Base-by-base conservation (phyloP, 2,329 filamentous ascomycete genomes). In the Periconia sp. region DNA sequence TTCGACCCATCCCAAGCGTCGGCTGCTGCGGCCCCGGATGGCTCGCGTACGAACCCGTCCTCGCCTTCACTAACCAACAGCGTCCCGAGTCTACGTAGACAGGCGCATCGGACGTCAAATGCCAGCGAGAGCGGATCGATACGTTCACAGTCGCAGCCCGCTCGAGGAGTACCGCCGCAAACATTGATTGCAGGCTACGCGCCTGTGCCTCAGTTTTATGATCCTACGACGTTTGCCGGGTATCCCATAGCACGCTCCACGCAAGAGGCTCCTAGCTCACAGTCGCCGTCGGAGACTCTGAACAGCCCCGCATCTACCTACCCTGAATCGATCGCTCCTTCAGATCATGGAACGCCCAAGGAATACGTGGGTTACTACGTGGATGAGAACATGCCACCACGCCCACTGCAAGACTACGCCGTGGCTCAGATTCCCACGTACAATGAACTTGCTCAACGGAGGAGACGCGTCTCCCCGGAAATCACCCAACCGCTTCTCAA, bases 291-390 rank as follows among this genome's bases (percentile, higher is more conserved):
- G 9, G 61, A 64, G 5, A 36, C 48, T 2, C 56, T 58, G 33
- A 52, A 49, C 19, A 64, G 59, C 28, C 59, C 61, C 26, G 34
- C 41, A 11, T 40, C 50, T 6, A 46, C 42, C 6, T 56, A 52
- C 36, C 48, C 50, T 4, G 61, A 68, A 26, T 46, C 57, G 7
- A 47, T 43, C 2, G 42, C 40, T 15, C 46, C 53, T 11, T 46
- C 56, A 4, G 59, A 69, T 11, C 65, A 63, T 39, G 66, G 68
- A 9, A 68, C 72, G 35, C 73, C 75, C 1, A 78, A 78, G 52
- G 76, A 79, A 46, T 78, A 78, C 50, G 65, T 77, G 10, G 76
- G 76, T 3, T 79, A 79, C 53, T 76, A 73, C 43, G 64, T 78
- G 31, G 70, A 68, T 9, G 73, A 77, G 18, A 73, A 75, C 32